Evolutionary conservation across 2,329 filamentous ascomycete species (phyloP), one percentile per base, ranked within the genome.

Genomic region (Fusarium pseudocircinatum): DNA sequence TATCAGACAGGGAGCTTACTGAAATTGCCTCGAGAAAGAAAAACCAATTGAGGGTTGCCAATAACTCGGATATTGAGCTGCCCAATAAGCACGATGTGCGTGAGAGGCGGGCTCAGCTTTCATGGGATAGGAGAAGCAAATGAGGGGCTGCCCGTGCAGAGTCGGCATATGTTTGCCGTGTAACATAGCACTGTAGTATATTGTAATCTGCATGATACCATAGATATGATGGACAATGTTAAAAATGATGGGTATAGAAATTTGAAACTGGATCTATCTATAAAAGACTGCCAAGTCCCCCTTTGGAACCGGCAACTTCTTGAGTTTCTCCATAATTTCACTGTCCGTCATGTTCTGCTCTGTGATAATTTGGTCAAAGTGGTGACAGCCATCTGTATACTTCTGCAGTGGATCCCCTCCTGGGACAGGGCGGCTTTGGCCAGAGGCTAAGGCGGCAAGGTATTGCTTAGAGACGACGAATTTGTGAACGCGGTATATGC

Each of bases 401-500:
- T 85, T 87, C 74, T 91, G 86, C 79, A 96, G 78, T 32, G 87
- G 86, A 67, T 89, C 87, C 7, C 83, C 84, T 15, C 81, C 82
- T 5, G 79, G 76, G 30, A 77, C 65, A 2, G 84, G 82, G 30
- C 82, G 79, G 43, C 85, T 85, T 77, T 87, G 84, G 4, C 88
- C 89, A 43, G 87, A 87, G 3, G 88, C 89, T 61, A 91, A 79
- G 6, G 84, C 83, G 13, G 87, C 85, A 28, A 92, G 82, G 75
- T 90, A 89, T 79, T 90, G 88, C 78, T 90, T 90, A 8, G 88
- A 91, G 3, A 97, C 89, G 34, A 94, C 93, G 80, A 97, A 97
- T 81, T 96, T 97, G 84, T 98, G 94, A 44, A 98, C 92, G 39
- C 96, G 90, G 82, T 98, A 98, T 30, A 99, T 84, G 75, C 97